These are phyloP conservation scores for Phalaenopsis equestris DNA, from an alignment of 106 monocot species.

Conservation along the genomic window DNA sequence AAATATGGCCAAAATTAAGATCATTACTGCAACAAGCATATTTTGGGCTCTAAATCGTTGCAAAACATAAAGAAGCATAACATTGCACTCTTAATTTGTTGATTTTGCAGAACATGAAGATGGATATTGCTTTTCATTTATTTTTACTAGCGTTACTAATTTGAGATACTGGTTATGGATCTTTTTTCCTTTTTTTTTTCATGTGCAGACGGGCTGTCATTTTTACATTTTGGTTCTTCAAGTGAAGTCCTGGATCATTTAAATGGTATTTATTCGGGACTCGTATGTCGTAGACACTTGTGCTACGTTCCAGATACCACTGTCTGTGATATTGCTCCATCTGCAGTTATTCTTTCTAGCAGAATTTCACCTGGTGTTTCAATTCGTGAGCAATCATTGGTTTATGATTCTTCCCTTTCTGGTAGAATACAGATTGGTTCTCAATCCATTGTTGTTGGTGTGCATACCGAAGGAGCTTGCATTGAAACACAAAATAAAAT, in stretches of 20 bases:
- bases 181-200: constrained; percentile 3
- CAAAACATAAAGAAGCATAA: background rate
- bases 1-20: background rate
- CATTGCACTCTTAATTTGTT: background rate
- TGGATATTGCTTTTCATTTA: background rate
- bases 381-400: constrained; percentile 78
- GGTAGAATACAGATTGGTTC: constrained; percentile 88
- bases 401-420: constrained; percentile 84
- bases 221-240: constrained; percentile 96
- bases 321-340: constrained; percentile 79
- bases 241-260: constrained; percentile 92
- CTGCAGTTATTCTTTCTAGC: constrained; percentile 81
- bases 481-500: constrained; percentile 5
- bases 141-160: background rate
- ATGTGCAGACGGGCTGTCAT: constrained; percentile 68
- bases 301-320: constrained; percentile 84
- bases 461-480: constrained; percentile 39
- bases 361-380: constrained; percentile 84
- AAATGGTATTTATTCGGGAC: constrained; percentile 37
- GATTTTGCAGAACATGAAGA: background rate
- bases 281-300: constrained; percentile 81
- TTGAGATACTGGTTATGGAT: background rate
- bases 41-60: background rate
- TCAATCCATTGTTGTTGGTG: constrained; percentile 78
- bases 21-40: background rate